phyloP scores from a whole-genome alignment of 2,329 filamentous ascomycete species.

The Aspergillus uvarum region DNA sequence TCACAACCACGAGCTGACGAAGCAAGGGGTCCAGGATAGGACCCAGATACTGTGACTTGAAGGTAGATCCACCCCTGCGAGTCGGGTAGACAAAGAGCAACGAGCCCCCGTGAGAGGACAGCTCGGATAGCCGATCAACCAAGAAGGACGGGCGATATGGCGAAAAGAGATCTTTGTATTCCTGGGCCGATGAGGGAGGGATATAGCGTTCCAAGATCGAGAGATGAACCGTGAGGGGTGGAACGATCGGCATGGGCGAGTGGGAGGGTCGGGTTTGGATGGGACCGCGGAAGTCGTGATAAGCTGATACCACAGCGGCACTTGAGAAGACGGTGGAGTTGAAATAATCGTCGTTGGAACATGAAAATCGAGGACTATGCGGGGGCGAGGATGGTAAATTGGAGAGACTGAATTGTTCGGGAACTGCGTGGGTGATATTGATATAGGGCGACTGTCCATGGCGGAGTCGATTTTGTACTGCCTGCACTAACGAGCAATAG shows the following conservation, averaged over 20 bases:
- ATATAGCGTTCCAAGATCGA: slow-evolving; percentile 65
- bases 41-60: slow-evolving; percentile 59
- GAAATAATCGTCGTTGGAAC: slow-evolving; percentile 61
- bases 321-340: slow-evolving; percentile 61
- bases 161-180: slow-evolving; percentile 60
- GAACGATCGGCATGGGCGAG: slow-evolving; percentile 58
- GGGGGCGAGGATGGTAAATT: slow-evolving; percentile 65
- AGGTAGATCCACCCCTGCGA: slow-evolving; percentile 55
- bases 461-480: slow-evolving; percentile 54
- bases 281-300: slow-evolving; percentile 54
- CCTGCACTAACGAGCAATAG: slow-evolving; percentile 56
- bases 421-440: slow-evolving; percentile 64
- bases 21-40: slow-evolving; percentile 63
- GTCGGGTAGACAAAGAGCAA: slow-evolving; percentile 65
- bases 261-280: slow-evolving; percentile 42
- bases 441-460: slow-evolving; percentile 58
- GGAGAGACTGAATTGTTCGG: slow-evolving; percentile 60
- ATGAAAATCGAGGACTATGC: slow-evolving; percentile 52
- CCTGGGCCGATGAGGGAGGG: slow-evolving; percentile 59
- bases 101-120: slow-evolving; percentile 57
- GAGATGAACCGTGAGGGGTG: slow-evolving; percentile 60
- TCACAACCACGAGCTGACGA: slow-evolving; percentile 58
- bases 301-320: slow-evolving; percentile 59
- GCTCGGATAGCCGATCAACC: slow-evolving; percentile 60
- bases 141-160: slow-evolving; percentile 57